A percentile compares a stretch with the other conserved stretches of the same genome.
Evolutionary conservation across 2,329 filamentous ascomycete species (phyloP).

Genomic region (Colletotrichum brevisporum): DNA sequence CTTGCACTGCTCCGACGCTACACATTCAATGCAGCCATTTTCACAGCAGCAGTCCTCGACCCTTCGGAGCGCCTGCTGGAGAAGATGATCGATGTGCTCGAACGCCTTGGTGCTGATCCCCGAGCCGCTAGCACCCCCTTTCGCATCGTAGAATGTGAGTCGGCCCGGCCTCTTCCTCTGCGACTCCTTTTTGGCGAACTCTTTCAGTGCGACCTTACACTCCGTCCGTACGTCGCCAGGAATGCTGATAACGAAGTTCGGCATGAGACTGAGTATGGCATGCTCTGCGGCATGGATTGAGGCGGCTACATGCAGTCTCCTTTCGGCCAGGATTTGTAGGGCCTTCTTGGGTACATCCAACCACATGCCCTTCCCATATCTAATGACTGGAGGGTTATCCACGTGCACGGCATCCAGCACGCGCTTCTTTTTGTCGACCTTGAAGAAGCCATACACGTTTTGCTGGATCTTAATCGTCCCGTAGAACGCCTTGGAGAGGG

Average conservation of each 20-base stretch:
- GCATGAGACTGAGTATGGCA: conserved; percentile 87
- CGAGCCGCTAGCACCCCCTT: conserved; percentile 85
- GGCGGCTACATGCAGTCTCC: conserved; percentile 84
- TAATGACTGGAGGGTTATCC: conserved; percentile 91
- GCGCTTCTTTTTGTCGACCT: conserved; percentile 87
- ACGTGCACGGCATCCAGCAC: conserved; percentile 94
- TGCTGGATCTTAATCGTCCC: conserved; percentile 89
- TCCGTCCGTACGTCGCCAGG: conserved; percentile 95
- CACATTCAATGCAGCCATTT: conserved; percentile 91
- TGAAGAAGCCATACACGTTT: conserved; percentile 97
- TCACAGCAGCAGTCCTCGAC: conserved; percentile 83
- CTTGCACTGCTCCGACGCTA: conserved; percentile 86
- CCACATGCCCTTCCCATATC: conserved; percentile 93
- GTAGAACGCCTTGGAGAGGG: conserved; percentile 81
- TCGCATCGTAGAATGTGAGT: conserved; percentile 94
- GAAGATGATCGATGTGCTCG: conserved; percentile 86
- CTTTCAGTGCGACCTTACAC: conserved; percentile 90
- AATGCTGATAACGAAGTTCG: conserved; percentile 90
- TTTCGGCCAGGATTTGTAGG: conserved; percentile 81
- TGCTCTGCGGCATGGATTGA: conserved; percentile 97
- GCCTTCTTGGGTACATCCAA: conserved; percentile 87
- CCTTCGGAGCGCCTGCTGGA: conserved; percentile 81
- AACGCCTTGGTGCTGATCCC: conserved; percentile 95
- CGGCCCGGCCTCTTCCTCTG: conserved; percentile 86
- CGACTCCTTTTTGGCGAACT: conserved; percentile 81